Conservation (phyloP, 768 basidiomycete genomes). For the Kwoniella newhampshirensis region DNA sequence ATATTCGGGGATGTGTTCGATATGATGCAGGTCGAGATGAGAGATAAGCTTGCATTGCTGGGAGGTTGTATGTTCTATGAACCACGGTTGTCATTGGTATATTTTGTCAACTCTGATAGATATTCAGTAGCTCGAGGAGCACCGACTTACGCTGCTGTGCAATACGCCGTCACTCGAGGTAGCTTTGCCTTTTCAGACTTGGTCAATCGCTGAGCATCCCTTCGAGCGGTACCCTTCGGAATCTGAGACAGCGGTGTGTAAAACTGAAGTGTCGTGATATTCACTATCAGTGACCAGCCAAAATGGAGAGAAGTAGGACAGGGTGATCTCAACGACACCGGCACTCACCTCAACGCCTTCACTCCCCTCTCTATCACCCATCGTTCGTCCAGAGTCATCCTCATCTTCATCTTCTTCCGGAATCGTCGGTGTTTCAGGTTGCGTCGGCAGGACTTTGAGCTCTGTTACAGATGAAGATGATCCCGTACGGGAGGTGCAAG, state of each 20-base stretch:
- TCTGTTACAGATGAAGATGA: constrained; percentile 23
- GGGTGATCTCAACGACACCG: not conserved
- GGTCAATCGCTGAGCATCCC: constrained; percentile 83
- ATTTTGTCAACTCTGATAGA: not conserved
- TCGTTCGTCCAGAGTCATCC: constrained; percentile 28
- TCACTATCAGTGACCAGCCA: not conserved
- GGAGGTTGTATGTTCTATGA: constrained; percentile 79
- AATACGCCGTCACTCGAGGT: constrained; percentile 93
- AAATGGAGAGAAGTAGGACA: not conserved
- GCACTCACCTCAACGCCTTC: constrained; percentile 50
- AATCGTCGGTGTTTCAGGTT: constrained; percentile 41
- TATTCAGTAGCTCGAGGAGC: not conserved
- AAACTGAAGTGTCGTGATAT: constrained; percentile 58
- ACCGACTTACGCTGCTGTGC: constrained; percentile 73
- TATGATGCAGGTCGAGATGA: constrained; percentile 78
- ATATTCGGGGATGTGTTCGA: constrained; percentile 78
- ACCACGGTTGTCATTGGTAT: constrained; percentile 1
- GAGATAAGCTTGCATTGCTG: constrained; percentile 84
- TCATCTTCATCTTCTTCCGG: constrained; percentile 51
- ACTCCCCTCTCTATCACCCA: constrained; percentile 30
- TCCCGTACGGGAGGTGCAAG: not conserved
- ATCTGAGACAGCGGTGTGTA: constrained; percentile 92
- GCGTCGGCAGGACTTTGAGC: constrained; percentile 52
- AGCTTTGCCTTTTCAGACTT: constrained; percentile 91
- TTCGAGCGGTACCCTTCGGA: constrained; percentile 86